Conservation (phyloP, 805 yeast genomes). For the Metschnikowia anglica region DNA sequence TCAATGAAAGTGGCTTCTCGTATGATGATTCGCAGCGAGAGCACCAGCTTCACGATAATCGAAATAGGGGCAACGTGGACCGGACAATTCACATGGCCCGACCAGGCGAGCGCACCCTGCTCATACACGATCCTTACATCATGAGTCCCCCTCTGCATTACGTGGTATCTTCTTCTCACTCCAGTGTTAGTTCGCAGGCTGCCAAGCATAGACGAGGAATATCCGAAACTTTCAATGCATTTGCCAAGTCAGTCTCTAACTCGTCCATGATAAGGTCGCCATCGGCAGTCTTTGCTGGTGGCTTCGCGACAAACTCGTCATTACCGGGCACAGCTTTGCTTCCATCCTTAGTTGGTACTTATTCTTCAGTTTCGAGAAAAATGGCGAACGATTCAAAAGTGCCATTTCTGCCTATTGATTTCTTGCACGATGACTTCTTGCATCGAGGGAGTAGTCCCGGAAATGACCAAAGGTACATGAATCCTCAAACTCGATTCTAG, state of each 20-base stretch:
- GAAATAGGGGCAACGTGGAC: too few species aligned
- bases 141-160: conserved; percentile 21
- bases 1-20: background rate
- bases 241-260: conserved; percentile 20
- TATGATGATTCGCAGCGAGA: conserved; percentile 3
- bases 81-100: background rate
- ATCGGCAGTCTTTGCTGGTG: conserved; percentile 13
- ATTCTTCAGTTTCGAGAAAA: conserved; percentile 37
- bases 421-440: conserved; percentile 34
- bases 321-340: conserved; percentile 32
- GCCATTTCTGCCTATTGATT: conserved; percentile 45
- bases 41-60: background rate
- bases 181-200: background rate
- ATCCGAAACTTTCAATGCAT: conserved; percentile 22
- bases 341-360: conserved; percentile 42
- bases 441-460: conserved; percentile 14
- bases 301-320: conserved; percentile 6
- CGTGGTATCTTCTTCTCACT: conserved; percentile 16
- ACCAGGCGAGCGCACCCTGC: conserved; percentile 14
- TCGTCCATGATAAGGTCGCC: conserved; percentile 15
- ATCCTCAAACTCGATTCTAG: background rate
- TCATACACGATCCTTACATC: conserved; percentile 14
- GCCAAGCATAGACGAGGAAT: conserved; percentile 14
- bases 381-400: conserved; percentile 35
- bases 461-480: conserved; percentile 4